Percentiles rank a stretch among this genome's conserved stretches.
phyloP scores from a whole-genome alignment of 106 monocot species.

The Acorus gramineus region DNA sequence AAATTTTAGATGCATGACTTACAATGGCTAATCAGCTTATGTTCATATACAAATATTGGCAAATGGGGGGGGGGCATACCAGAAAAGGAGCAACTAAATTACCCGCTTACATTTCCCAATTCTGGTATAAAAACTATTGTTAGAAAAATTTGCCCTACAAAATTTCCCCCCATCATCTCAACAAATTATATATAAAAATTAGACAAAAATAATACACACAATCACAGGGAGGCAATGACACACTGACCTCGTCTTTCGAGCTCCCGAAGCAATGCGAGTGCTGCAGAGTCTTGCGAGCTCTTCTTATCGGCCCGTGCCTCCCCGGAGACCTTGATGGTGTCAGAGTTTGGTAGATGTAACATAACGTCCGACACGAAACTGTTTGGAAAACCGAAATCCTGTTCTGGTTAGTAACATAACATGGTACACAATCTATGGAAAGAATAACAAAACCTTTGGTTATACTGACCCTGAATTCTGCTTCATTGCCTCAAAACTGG shows the following conservation, averaged over 20 bases:
- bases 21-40: too few species aligned
- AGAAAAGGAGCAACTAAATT: too few species aligned
- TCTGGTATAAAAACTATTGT: too few species aligned
- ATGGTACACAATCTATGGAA: too few species aligned
- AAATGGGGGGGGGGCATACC: too few species aligned
- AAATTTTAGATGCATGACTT: too few species aligned
- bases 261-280: conserved; percentile 13
- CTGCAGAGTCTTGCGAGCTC: conserved; percentile 15
- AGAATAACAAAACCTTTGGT: neutral
- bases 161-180: too few species aligned
- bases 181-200: too few species aligned
- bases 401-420: neutral
- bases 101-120: too few species aligned
- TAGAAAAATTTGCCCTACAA: too few species aligned
- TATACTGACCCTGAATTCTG: conserved; percentile 10
- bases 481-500: conserved; percentile 8
- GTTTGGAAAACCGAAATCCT: conserved; percentile 1
- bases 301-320: conserved; percentile 11
- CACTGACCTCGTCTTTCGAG: conserved; percentile 10
- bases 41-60: too few species aligned
- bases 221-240: neutral
- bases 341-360: conserved; percentile 11
- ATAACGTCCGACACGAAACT: conserved; percentile 5
- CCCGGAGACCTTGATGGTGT: neutral
- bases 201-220: too few species aligned